phyloP scores from a whole-genome alignment of 2,329 filamentous ascomycete genomes.

The Penicillium janthinellum region DNA sequence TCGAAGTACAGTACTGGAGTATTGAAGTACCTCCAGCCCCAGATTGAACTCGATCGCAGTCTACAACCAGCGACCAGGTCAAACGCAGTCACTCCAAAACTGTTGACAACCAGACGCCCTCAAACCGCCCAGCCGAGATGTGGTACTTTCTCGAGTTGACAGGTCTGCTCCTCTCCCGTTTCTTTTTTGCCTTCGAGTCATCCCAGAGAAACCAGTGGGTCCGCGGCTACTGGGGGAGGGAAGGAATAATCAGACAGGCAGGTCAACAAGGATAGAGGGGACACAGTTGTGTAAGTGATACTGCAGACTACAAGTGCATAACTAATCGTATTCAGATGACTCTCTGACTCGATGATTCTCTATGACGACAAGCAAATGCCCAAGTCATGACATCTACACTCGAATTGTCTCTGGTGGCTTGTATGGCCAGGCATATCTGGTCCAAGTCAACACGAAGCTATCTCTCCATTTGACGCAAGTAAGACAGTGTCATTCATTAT shows the following conservation, averaged over 20 bases:
- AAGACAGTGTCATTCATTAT: no score
- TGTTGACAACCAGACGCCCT: background rate
- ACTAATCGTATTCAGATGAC: no score
- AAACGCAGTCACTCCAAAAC: constrained; percentile 1
- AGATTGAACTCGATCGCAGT: background rate
- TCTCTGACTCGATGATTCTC: no score
- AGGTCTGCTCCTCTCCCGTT: constrained; percentile 28
- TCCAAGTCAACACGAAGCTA: no score
- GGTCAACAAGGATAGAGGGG: background rate
- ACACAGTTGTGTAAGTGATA: no score
- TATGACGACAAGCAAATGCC: no score
- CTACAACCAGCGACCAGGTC: background rate
- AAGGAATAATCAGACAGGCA: background rate
- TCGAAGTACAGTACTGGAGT: background rate
- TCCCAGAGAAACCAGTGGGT: constrained; percentile 4
- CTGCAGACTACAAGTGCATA: no score
- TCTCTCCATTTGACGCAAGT: no score
- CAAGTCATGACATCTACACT: no score
- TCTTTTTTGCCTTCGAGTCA: constrained; percentile 13
- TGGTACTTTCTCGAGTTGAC: constrained; percentile 25
- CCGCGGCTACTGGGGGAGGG: background rate
- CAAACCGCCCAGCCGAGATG: background rate
- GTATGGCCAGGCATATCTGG: no score
- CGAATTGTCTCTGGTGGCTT: no score
- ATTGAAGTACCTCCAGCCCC: background rate